Evolutionary conservation across 768 basidiomycete genomes (phyloP).

Genomic region (Mycena floridula): DNA sequence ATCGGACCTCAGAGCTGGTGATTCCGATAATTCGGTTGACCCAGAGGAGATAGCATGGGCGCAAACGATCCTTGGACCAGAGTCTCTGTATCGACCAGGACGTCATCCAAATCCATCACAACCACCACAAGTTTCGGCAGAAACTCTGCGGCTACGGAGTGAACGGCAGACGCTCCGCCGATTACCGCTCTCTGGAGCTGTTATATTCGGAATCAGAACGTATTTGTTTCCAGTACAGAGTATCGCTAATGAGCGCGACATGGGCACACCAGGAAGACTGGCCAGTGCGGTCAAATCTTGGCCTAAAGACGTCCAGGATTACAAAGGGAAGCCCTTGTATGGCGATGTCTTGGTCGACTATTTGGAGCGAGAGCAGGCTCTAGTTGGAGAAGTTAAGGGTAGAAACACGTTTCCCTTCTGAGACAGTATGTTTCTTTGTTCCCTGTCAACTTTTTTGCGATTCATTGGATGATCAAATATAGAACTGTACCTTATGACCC

Average conservation of each 20-base stretch:
- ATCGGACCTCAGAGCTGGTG: constrained; percentile 10
- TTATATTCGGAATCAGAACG: constrained; percentile 66
- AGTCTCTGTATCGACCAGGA: constrained; percentile 35
- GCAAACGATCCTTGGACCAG: constrained; percentile 44
- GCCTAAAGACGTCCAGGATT: constrained; percentile 54
- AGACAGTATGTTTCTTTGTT: too few species aligned
- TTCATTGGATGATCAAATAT: too few species aligned
- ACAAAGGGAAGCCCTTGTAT: constrained; percentile 30
- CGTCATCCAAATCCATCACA: constrained; percentile 13
- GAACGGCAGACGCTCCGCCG: constrained; percentile 66
- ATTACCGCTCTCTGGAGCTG: constrained; percentile 55
- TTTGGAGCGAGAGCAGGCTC: too few species aligned
- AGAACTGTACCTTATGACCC: too few species aligned
- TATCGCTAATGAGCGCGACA: constrained; percentile 47
- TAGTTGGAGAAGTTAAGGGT: too few species aligned
- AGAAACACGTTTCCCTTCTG: too few species aligned
- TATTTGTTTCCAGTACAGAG: constrained; percentile 52
- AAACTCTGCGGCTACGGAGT: constrained; percentile 47
- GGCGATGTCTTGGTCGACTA: constrained; percentile 29
- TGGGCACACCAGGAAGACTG: constrained; percentile 54
- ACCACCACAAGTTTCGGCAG: constrained; percentile 15
- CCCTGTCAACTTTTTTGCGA: too few species aligned
- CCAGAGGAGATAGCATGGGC: constrained; percentile 69
- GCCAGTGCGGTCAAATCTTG: constrained; percentile 61
- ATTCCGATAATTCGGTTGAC: constrained; percentile 35